Evolutionary conservation across 148 eudicot genomes (phyloP).

Genomic region (Chenopodium formosanum): DNA sequence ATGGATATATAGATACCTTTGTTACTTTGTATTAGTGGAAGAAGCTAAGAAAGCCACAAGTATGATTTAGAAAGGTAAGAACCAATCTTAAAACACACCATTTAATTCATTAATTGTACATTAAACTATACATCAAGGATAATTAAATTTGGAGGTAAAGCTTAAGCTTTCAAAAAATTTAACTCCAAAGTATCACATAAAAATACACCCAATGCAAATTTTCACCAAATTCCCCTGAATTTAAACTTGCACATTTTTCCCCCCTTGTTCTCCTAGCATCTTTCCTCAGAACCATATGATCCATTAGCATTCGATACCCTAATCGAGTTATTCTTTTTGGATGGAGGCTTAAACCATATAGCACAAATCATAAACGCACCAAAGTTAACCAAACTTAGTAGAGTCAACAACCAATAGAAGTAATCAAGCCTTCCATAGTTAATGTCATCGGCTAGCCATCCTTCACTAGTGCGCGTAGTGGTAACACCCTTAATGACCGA

Average conservation of each 20-base stretch:
- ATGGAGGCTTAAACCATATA: slow-evolving; percentile 50
- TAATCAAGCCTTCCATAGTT: slow-evolving; percentile 66
- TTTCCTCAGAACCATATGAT: slow-evolving; percentile 24
- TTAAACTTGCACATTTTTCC: not conserved
- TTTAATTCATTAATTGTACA: not conserved
- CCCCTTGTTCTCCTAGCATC: slow-evolving; percentile 19
- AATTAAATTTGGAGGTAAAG: slow-evolving; percentile 1
- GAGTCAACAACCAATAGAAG: slow-evolving; percentile 56
- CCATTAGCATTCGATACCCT: slow-evolving; percentile 29
- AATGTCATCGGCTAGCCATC: slow-evolving; percentile 68
- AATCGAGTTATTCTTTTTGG: slow-evolving; percentile 21
- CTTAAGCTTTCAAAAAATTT: not conserved
- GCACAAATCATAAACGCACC: slow-evolving; percentile 55
- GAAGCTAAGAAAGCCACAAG: not conserved
- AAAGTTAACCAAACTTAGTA: slow-evolving; percentile 49
- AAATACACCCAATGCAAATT: not conserved
- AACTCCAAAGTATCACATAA: not conserved
- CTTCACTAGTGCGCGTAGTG: slow-evolving; percentile 23
- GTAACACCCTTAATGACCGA: slow-evolving; percentile 53
- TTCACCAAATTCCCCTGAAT: too few species aligned
- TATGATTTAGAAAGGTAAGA: not conserved
- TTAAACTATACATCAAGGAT: slow-evolving; percentile 5
- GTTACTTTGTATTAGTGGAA: not conserved
- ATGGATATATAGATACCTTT: not conserved
- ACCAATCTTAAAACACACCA: not conserved